A percentile compares a stretch with the other conserved stretches of the same genome.
Conservation (phyloP, 208 protist genomes). For the Porcisia deanei region DNA sequence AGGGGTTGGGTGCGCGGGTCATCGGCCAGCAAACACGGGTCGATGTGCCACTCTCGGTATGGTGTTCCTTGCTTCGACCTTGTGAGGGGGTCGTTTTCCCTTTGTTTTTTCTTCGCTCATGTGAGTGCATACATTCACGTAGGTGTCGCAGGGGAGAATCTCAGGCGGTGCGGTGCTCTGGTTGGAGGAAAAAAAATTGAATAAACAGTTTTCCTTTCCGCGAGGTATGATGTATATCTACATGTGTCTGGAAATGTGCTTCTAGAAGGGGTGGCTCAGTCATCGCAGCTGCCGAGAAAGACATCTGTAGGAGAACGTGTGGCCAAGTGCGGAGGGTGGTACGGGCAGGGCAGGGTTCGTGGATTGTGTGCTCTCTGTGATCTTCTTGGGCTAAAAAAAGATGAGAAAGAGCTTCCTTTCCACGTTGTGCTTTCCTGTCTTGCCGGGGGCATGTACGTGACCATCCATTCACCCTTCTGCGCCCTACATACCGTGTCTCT, state of each 20-base stretch:
- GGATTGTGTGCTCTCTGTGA: background rate
- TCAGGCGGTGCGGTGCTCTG: background rate
- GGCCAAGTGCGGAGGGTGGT: no score
- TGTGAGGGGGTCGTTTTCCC: background rate
- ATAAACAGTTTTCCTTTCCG: background rate
- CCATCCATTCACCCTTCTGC: background rate
- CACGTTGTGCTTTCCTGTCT: background rate
- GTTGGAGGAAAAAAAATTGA: background rate
- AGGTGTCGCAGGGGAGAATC: background rate
- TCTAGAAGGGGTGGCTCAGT: background rate
- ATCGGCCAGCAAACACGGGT: background rate
- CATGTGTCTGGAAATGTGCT: background rate
- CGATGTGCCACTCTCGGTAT: background rate
- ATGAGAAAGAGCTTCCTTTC: background rate
- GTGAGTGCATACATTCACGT: background rate
- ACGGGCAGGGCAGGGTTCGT: background rate
- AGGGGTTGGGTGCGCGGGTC: no score
- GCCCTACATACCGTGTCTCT: background rate
- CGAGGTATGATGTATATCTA: background rate
- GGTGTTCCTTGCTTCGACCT: background rate
- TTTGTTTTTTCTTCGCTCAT: background rate
- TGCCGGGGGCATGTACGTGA: background rate
- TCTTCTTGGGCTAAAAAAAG: conserved; percentile 1
- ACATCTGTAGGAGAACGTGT: background rate
- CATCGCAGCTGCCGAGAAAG: background rate